These are phyloP conservation scores for Podospora pseudopauciseta DNA, from an alignment of 495 filamentous ascomycete genomes.

Conservation along the genomic window DNA sequence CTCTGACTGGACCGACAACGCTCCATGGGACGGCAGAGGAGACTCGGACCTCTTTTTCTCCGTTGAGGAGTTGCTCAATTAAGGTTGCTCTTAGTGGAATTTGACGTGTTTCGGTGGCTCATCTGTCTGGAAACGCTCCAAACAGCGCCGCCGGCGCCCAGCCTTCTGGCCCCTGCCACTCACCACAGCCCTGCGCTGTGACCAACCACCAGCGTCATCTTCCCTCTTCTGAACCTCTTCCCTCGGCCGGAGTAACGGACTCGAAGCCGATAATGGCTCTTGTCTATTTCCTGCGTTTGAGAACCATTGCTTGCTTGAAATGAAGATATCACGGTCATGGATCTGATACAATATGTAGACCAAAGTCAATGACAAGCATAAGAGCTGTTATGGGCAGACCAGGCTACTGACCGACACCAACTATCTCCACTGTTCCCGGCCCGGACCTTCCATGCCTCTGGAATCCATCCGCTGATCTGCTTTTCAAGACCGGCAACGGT, in stretches of 20 bases:
- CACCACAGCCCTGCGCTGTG: not conserved
- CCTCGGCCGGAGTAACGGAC: conserved; percentile 21
- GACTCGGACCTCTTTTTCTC: not conserved
- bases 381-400: not conserved
- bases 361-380: not conserved
- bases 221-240: not conserved
- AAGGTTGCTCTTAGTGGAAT: not conserved
- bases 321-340: not conserved
- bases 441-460: not conserved
- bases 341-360: not conserved
- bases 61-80: not conserved
- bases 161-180: not conserved
- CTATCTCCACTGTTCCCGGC: not conserved
- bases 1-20: conserved; percentile 18
- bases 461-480: not conserved
- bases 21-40: not conserved
- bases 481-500: not conserved
- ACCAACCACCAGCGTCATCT: not conserved
- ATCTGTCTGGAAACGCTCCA: not conserved
- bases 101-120: not conserved
- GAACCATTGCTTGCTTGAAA: not conserved
- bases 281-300: not conserved
- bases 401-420: not conserved
- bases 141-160: not conserved
- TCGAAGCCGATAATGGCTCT: conserved; percentile 10